Evolutionary conservation across 1,139 yeast genomes (phyloP).

Genomic region (Sugiyamaella grinbergsii): DNA sequence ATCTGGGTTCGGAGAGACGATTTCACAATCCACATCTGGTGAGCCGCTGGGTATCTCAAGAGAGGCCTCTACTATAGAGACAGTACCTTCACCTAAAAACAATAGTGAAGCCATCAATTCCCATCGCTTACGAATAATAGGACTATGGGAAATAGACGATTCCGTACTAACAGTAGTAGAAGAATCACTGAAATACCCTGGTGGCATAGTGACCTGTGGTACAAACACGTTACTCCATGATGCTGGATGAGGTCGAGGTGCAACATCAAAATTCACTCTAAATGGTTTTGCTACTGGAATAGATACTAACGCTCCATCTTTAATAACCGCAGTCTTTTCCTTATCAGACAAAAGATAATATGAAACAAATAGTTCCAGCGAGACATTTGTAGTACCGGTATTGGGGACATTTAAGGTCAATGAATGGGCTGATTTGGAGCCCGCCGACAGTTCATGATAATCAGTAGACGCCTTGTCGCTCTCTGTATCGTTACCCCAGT

Average conservation of each 20-base stretch:
- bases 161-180: neutral
- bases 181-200: neutral
- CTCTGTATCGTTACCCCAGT: neutral
- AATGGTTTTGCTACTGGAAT: conserved; percentile 41
- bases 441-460: conserved; percentile 10
- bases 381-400: conserved; percentile 28
- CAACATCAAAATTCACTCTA: conserved; percentile 40
- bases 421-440: conserved; percentile 19
- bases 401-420: conserved; percentile 31
- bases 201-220: conserved; percentile 29
- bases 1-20: conserved; percentile 20
- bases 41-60: conserved; percentile 25
- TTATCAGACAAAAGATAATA: conserved; percentile 35
- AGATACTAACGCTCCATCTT: conserved; percentile 32
- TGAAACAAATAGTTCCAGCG: conserved; percentile 34
- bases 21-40: conserved; percentile 25
- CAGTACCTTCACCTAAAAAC: conserved; percentile 32
- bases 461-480: neutral
- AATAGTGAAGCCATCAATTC: conserved; percentile 35
- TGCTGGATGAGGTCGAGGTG: conserved; percentile 39
- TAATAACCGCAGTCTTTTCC: conserved; percentile 35
- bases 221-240: conserved; percentile 44
- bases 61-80: conserved; percentile 31
- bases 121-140: conserved; percentile 39
- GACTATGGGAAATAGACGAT: conserved; percentile 26